phyloP scores from a whole-genome alignment of 129 eudicot species.

The Pseudognaphalium luteoalbum region DNA sequence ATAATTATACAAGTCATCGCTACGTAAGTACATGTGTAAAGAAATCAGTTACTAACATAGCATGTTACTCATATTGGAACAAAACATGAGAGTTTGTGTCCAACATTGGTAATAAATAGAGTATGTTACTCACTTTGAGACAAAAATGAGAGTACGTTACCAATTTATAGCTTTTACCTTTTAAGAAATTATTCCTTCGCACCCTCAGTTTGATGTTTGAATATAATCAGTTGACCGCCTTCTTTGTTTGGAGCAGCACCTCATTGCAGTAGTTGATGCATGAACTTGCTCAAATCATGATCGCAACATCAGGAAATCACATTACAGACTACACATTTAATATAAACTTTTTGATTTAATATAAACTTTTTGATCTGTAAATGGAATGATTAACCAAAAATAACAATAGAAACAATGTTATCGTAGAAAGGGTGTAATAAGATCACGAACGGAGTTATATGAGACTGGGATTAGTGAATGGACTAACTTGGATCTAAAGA shows the following conservation, averaged over 20 bases:
- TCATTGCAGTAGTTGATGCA: slow-evolving; percentile 80
- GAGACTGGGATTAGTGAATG: not conserved
- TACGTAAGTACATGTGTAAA: no score
- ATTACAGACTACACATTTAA: not conserved
- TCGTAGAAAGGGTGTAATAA: not conserved
- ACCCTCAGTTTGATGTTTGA: slow-evolving; percentile 49
- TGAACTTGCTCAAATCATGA: slow-evolving; percentile 84
- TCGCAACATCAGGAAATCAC: slow-evolving; percentile 8
- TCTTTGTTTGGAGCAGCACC: slow-evolving; percentile 79
- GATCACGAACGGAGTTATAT: not conserved
- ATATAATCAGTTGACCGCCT: slow-evolving; percentile 81
- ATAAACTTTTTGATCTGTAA: no score
- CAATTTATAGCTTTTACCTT: no score
- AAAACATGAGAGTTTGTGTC: no score
- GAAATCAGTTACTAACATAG: no score
- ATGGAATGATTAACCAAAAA: not conserved
- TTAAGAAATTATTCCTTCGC: slow-evolving; percentile 46
- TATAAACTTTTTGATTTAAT: no score
- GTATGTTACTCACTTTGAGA: no score
- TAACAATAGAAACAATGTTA: not conserved
- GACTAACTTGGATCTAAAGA: not conserved
- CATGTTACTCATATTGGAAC: no score
- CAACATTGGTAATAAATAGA: no score
- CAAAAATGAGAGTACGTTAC: no score
- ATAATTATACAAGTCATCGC: no score